phyloP scores from a whole-genome alignment of 2,329 filamentous ascomycete species.

The Clonostachys solani region DNA sequence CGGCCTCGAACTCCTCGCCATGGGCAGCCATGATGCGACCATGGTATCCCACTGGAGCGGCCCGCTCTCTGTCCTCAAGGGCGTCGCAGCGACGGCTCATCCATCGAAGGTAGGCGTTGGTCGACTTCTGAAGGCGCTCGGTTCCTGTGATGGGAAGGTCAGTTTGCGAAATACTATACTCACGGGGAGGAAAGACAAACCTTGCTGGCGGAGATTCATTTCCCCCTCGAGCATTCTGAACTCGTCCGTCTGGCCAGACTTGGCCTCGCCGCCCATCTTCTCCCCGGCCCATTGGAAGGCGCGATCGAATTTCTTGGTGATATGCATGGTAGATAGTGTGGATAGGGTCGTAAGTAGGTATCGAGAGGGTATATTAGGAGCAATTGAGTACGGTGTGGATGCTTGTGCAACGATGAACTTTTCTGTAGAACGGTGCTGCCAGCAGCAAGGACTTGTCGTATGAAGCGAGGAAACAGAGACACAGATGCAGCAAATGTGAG shows the following conservation, averaged over 20 bases:
- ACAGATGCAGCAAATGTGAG: no score
- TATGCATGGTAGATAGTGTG: constrained; percentile 35
- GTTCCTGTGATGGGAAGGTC: constrained; percentile 55
- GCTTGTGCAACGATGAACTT: no score
- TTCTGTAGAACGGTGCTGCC: no score
- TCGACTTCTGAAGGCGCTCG: constrained; percentile 83
- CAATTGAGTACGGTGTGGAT: no score
- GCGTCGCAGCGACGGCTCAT: constrained; percentile 78
- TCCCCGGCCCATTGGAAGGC: constrained; percentile 98
- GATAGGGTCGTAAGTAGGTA: no score
- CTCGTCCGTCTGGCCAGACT: constrained; percentile 82
- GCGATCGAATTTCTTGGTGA: constrained; percentile 85
- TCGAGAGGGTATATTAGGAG: no score
- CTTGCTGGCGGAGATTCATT: constrained; percentile 85
- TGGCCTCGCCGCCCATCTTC: constrained; percentile 89
- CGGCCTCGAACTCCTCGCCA: constrained; percentile 86
- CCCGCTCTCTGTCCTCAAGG: constrained; percentile 81
- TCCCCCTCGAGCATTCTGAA: constrained; percentile 88
- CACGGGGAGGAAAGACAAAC: constrained; percentile 40
- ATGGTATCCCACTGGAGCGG: constrained; percentile 71
- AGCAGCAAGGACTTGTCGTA: no score
- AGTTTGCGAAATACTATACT: neutral
- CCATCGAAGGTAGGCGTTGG: constrained; percentile 83
- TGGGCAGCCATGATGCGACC: constrained; percentile 84
- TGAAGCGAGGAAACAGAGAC: no score